Evolutionary conservation across 768 basidiomycete genomes (phyloP).

Genomic region (Naganishia kalamii): DNA sequence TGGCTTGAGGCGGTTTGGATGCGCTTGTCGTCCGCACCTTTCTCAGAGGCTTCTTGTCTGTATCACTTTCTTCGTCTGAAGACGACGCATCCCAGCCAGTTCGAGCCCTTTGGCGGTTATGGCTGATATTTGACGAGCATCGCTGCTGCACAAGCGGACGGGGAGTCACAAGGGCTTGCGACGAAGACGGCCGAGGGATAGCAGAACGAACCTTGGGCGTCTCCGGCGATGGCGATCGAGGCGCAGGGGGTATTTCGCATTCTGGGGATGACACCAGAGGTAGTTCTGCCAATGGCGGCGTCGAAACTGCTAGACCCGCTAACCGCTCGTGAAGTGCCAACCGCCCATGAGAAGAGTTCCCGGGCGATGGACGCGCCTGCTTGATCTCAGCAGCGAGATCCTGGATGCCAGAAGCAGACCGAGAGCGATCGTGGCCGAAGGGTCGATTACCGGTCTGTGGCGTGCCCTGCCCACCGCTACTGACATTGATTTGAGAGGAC

Average conservation of each 20-base stretch:
- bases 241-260: slow-evolving; percentile 22
- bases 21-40: slow-evolving; percentile 1
- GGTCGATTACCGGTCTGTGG: background rate
- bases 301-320: slow-evolving; percentile 2
- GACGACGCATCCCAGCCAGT: slow-evolving; percentile 23
- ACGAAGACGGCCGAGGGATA: background rate
- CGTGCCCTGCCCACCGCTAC: background rate
- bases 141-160: background rate
- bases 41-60: background rate
- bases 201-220: background rate
- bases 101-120: background rate
- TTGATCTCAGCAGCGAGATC: slow-evolving; percentile 6
- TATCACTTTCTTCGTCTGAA: slow-evolving; percentile 18
- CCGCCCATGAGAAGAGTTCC: background rate
- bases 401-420: slow-evolving; percentile 13
- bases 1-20: background rate
- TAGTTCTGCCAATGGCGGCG: background rate
- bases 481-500: background rate
- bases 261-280: slow-evolving; percentile 1
- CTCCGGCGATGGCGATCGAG: background rate
- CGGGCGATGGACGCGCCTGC: background rate
- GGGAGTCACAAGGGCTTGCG: background rate
- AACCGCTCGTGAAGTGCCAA: slow-evolving; percentile 3
- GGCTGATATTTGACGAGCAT: slow-evolving; percentile 8
- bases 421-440: slow-evolving; percentile 15